A percentile compares a stretch with the other conserved stretches of the same genome.
phyloP scores from a whole-genome alignment of 306 rosid genomes.

The Coriaria nepalensis region DNA sequence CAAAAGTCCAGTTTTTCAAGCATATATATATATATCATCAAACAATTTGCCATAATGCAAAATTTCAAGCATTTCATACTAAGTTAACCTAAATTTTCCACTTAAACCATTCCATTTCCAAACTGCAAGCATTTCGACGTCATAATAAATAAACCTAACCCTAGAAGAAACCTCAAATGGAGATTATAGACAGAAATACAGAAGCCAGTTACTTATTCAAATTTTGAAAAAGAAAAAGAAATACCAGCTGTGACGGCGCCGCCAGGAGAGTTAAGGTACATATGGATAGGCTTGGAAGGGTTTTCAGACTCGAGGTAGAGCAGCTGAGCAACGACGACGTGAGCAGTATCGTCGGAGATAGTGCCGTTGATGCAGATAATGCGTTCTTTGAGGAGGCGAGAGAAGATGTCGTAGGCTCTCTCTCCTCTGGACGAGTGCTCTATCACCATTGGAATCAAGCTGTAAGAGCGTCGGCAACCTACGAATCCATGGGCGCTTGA shows the following conservation, averaged over 20 bases:
- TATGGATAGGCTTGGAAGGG: conserved; percentile 77
- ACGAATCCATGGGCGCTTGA: conserved; percentile 7
- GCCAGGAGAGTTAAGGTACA: conserved; percentile 95
- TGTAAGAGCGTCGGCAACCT: conserved; percentile 23
- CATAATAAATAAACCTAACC: neutral
- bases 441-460: conserved; percentile 82
- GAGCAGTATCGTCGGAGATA: conserved; percentile 83
- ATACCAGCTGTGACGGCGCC: conserved; percentile 93
- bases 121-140: neutral
- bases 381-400: conserved; percentile 94
- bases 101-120: neutral
- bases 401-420: conserved; percentile 94
- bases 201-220: no score
- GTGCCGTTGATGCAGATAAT: conserved; percentile 92
- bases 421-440: conserved; percentile 95
- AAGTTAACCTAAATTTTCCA: neutral
- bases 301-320: conserved; percentile 93
- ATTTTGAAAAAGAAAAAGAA: neutral
- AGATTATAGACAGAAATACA: no score
- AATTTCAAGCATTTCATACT: neutral
- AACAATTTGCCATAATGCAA: neutral
- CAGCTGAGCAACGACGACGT: conserved; percentile 95
- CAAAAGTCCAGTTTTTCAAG: no score
- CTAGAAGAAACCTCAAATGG: neutral
- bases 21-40: no score